Evolutionary conservation across 352 stramenopile species (phyloP).

Genomic region (Phytophthora parvispora): DNA sequence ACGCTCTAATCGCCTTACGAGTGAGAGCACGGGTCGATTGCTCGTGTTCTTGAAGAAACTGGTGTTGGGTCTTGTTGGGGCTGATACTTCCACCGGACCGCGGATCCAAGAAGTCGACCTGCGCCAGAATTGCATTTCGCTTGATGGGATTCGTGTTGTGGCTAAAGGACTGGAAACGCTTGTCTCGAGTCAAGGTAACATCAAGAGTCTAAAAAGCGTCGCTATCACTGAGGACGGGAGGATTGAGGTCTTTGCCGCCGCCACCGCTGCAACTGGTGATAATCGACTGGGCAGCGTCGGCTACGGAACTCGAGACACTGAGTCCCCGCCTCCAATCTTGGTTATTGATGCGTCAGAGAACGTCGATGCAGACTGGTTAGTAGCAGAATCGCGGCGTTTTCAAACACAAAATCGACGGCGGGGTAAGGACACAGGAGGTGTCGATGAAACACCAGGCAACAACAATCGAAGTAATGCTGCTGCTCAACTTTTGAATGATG

Average conservation of each 20-base stretch:
- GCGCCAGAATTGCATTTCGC: constrained; percentile 76
- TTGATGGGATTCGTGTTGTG: constrained; percentile 68
- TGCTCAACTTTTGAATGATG: constrained; percentile 22
- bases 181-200: constrained; percentile 12
- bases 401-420: constrained; percentile 21
- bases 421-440: constrained; percentile 6
- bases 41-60: constrained; percentile 40
- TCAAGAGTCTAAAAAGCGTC: constrained; percentile 41
- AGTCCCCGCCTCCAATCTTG: constrained; percentile 28
- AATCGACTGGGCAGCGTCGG: constrained; percentile 3
- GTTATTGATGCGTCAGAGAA: constrained; percentile 66
- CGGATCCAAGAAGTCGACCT: constrained; percentile 64
- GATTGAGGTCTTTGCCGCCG: constrained; percentile 61
- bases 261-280: too few species aligned
- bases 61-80: background rate
- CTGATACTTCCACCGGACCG: background rate
- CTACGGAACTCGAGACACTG: constrained; percentile 9
- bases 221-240: constrained; percentile 54
- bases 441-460: constrained; percentile 9
- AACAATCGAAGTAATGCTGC: constrained; percentile 25
- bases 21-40: constrained; percentile 51
- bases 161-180: constrained; percentile 59
- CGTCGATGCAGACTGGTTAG: constrained; percentile 45
- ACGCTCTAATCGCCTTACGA: constrained; percentile 67
- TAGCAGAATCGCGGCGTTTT: constrained; percentile 38